A percentile compares a stretch with the other conserved stretches of the same genome.
Evolutionary conservation across 176 grass and related monocot genomes (phyloP).

Genomic region (Otatea glauca): DNA sequence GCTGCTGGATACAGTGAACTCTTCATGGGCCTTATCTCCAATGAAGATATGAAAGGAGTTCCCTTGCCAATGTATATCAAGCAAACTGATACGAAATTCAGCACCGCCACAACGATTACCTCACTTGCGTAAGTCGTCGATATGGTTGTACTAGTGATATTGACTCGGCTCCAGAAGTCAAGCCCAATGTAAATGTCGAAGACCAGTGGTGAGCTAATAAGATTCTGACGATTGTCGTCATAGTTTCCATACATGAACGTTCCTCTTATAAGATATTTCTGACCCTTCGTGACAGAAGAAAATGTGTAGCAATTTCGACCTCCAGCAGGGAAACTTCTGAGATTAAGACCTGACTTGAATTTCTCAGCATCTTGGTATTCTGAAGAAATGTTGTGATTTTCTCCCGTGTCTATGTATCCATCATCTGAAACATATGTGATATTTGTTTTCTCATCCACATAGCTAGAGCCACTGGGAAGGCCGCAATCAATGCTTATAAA

Average conservation of each 20-base stretch:
- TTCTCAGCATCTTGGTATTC: not conserved
- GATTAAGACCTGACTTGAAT: not conserved
- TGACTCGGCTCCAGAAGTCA: constrained; percentile 14
- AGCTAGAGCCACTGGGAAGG: constrained; percentile 1
- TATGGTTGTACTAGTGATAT: not conserved
- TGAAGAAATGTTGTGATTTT: constrained; percentile 15
- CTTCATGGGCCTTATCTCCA: constrained; percentile 46
- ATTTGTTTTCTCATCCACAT: constrained; percentile 21
- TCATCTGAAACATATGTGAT: constrained; percentile 39
- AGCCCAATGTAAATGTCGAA: not conserved
- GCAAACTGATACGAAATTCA: constrained; percentile 36
- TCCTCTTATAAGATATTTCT: constrained; percentile 49
- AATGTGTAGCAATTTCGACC: constrained; percentile 46
- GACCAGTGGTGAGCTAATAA: not conserved
- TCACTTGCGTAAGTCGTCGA: not conserved
- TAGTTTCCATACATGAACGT: constrained; percentile 53
- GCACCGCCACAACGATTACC: not conserved
- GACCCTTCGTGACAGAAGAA: not conserved
- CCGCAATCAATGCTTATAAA: constrained; percentile 60
- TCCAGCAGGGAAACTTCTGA: constrained; percentile 46
- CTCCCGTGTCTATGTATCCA: constrained; percentile 37
- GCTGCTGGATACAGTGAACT: not conserved
- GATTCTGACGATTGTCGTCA: not conserved
- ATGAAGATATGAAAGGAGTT: constrained; percentile 47
- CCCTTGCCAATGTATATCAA: constrained; percentile 23